These are phyloP conservation scores for Pythium periplocum DNA, from an alignment of 352 stramenopile genomes.

Conservation along the genomic window DNA sequence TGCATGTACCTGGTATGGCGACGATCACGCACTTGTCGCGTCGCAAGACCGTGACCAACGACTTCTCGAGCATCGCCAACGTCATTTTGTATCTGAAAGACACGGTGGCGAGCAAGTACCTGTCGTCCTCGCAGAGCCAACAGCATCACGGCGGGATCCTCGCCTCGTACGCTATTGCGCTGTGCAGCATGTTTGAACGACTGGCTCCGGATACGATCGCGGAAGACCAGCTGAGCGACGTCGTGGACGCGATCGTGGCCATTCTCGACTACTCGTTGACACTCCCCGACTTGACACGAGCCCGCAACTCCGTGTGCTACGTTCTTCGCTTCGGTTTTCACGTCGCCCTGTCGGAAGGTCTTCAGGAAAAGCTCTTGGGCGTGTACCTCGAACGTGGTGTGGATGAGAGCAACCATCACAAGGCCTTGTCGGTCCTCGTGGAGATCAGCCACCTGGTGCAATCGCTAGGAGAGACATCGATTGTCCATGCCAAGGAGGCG, in stretches of 20 bases:
- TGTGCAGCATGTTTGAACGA: constrained; percentile 74
- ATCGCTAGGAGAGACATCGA: constrained; percentile 25
- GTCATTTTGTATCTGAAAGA: constrained; percentile 81
- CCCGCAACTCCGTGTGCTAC: constrained; percentile 73
- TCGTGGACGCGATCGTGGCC: constrained; percentile 53
- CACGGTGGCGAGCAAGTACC: constrained; percentile 52
- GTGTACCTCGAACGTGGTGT: constrained; percentile 35
- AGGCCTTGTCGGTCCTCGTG: constrained; percentile 23
- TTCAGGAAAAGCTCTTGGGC: constrained; percentile 58
- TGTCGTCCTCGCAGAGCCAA: constrained; percentile 17
- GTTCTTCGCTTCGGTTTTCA: constrained; percentile 66
- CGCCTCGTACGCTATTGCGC: constrained; percentile 59
- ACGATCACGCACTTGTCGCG: constrained; percentile 31
- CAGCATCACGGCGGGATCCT: constrained; percentile 56
- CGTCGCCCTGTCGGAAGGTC: constrained; percentile 53
- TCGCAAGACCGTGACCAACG: constrained; percentile 46
- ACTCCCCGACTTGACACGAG: constrained; percentile 66
- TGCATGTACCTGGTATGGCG: constrained; percentile 63
- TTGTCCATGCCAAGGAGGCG: constrained; percentile 20
- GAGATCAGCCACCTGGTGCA: constrained; percentile 30
- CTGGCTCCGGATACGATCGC: constrained; percentile 55
- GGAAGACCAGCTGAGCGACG: constrained; percentile 58
- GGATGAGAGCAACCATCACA: constrained; percentile 24
- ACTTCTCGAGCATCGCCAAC: constrained; percentile 72
- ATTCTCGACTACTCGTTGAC: constrained; percentile 74